phyloP scores from a whole-genome alignment of 495 filamentous ascomycete species.

The Talaromyces wortmannii region DNA sequence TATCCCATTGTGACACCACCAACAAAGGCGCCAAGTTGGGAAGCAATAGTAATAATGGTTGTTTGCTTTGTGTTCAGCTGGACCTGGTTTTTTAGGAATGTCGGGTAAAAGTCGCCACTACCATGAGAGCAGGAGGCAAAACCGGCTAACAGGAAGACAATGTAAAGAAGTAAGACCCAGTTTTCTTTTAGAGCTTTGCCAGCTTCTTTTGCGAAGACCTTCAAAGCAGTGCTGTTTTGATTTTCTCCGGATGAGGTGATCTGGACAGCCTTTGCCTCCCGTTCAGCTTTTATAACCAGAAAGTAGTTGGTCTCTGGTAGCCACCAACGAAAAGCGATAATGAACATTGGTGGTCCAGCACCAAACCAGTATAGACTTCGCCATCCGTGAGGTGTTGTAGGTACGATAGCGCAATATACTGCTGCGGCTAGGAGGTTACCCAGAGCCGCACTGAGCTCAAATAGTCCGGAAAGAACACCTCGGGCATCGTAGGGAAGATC shows the following conservation, averaged over 20 bases:
- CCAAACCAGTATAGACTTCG: constrained; percentile 73
- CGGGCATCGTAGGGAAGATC: constrained; percentile 62
- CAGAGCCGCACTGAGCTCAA: constrained; percentile 71
- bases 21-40: constrained; percentile 14
- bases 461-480: constrained; percentile 63
- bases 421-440: constrained; percentile 67
- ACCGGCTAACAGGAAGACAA: constrained; percentile 35
- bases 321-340: constrained; percentile 61
- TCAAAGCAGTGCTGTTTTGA: background rate
- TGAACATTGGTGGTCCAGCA: constrained; percentile 60
- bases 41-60: constrained; percentile 30
- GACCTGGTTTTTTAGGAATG: constrained; percentile 30
- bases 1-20: constrained; percentile 27
- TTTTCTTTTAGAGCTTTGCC: constrained; percentile 9
- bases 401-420: constrained; percentile 58
- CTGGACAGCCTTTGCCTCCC: constrained; percentile 14
- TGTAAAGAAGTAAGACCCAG: constrained; percentile 34
- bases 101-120: constrained; percentile 39
- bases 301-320: constrained; percentile 59
- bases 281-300: constrained; percentile 23
- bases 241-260: background rate
- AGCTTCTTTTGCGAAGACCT: background rate
- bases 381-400: constrained; percentile 59
- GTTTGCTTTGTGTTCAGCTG: constrained; percentile 17
- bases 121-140: constrained; percentile 35